Evolutionary conservation across 208 protist species (phyloP).

Genomic region (Wallacemonas collosoma): DNA sequence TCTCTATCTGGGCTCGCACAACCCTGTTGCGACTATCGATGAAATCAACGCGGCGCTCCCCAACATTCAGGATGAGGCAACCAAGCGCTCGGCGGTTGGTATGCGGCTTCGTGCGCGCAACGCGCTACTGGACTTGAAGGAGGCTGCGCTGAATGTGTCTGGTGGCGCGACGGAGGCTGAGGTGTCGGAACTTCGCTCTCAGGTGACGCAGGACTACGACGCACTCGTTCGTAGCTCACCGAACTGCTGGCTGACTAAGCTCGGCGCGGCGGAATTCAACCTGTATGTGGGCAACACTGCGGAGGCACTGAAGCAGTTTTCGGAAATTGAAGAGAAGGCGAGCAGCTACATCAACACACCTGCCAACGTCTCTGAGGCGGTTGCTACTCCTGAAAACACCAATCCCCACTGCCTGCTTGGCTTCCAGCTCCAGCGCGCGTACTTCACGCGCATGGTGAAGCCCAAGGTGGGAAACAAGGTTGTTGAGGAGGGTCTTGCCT

Average conservation of each 20-base stretch:
- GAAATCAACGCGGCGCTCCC: conserved; percentile 66
- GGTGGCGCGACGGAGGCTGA: conserved; percentile 80
- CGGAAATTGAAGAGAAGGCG: conserved; percentile 61
- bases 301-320: conserved; percentile 60
- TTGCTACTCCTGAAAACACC: conserved; percentile 64
- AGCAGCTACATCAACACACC: conserved; percentile 46
- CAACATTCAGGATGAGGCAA: conserved; percentile 60
- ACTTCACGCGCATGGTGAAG: conserved; percentile 34
- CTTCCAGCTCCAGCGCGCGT: conserved; percentile 56
- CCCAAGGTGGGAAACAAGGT: conserved; percentile 30
- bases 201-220: conserved; percentile 63
- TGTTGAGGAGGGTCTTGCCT: conserved; percentile 56
- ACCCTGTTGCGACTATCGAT: conserved; percentile 47
- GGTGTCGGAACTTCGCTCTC: conserved; percentile 61
- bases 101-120: conserved; percentile 67
- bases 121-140: conserved; percentile 75
- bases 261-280: conserved; percentile 73
- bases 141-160: conserved; percentile 70
- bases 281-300: conserved; percentile 72
- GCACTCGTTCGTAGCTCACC: conserved; percentile 52
- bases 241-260: conserved; percentile 78
- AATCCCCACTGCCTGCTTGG: conserved; percentile 62
- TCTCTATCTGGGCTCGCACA: conserved; percentile 52
- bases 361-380: conserved; percentile 31
- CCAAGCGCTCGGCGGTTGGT: conserved; percentile 68